These are phyloP conservation scores for Russula compacta DNA, from an alignment of 768 basidiomycete species.

Conservation along the genomic window DNA sequence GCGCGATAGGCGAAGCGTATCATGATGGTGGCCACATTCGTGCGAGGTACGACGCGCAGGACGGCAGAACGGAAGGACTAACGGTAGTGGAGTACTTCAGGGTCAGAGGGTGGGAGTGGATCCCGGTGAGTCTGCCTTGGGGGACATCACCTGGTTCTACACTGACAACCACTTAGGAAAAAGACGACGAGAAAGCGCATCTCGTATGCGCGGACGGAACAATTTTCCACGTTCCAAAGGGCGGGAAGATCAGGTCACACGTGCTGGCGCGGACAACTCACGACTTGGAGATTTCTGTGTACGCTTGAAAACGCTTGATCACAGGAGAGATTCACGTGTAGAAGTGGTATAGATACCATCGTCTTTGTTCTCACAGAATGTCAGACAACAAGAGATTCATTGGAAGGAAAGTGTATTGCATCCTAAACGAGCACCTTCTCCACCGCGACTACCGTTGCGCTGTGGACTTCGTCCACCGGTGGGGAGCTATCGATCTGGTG, in stretches of 20 bases:
- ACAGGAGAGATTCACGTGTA: neutral
- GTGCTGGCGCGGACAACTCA: conserved; percentile 31
- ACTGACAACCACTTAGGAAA: conserved; percentile 36
- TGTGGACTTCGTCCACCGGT: conserved; percentile 66
- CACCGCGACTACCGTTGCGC: conserved; percentile 47
- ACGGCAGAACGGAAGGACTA: conserved; percentile 39
- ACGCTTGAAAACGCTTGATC: conserved; percentile 29
- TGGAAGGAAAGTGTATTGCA: neutral
- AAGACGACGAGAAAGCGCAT: conserved; percentile 51
- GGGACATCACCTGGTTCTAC: neutral
- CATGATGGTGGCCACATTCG: conserved; percentile 61
- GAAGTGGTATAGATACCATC: neutral
- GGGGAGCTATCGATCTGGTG: conserved; percentile 60
- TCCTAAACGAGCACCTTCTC: conserved; percentile 33
- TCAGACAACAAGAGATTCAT: neutral
- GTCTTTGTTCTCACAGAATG: neutral
- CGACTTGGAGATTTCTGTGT: conserved; percentile 37
- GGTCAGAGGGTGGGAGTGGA: conserved; percentile 80
- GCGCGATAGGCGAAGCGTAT: conserved; percentile 63
- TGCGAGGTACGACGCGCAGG: conserved; percentile 41
- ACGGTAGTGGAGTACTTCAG: conserved; percentile 70
- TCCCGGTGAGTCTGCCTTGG: conserved; percentile 46
- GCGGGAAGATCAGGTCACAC: conserved; percentile 48
- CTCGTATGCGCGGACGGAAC: conserved; percentile 75
- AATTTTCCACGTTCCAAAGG: conserved; percentile 50